Conservation (phyloP, 495 filamentous ascomycete species). For the Penicillium diatomitis region DNA sequence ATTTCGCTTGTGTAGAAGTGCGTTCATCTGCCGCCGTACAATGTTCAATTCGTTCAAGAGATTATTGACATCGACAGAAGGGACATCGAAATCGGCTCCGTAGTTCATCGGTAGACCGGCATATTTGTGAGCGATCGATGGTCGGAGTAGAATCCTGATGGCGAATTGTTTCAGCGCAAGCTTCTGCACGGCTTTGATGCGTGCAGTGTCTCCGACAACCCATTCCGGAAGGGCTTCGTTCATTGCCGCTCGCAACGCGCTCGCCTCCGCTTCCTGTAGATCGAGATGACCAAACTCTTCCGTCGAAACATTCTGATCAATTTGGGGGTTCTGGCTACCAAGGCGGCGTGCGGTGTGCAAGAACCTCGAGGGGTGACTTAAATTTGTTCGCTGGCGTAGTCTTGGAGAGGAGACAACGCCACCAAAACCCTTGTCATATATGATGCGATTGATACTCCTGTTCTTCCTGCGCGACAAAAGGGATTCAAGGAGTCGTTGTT, state of each 20-base stretch:
- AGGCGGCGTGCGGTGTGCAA: constrained; percentile 14
- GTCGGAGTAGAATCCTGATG: constrained; percentile 31
- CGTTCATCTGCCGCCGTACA: constrained; percentile 21
- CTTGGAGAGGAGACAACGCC: constrained; percentile 6
- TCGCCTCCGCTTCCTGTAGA: neutral
- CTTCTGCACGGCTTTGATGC: constrained; percentile 33
- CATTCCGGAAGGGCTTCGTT: constrained; percentile 19
- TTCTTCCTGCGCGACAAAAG: constrained; percentile 17
- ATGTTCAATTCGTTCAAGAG: constrained; percentile 26
- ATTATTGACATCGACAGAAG: constrained; percentile 22
- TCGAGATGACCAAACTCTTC: constrained; percentile 4
- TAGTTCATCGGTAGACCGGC: constrained; percentile 29
- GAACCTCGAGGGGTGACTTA: constrained; percentile 11
- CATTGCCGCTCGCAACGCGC: constrained; percentile 2
- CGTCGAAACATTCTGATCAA: neutral
- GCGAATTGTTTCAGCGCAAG: constrained; percentile 37
- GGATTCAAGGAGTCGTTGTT: constrained; percentile 25
- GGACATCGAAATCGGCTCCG: constrained; percentile 14
- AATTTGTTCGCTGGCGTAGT: constrained; percentile 2
- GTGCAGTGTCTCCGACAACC: constrained; percentile 21
- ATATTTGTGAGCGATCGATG: constrained; percentile 33
- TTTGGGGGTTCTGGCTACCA: constrained; percentile 3
- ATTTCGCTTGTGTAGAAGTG: constrained; percentile 14
- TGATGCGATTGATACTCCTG: constrained; percentile 9
- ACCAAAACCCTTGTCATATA: constrained; percentile 19